Evolutionary conservation across 1,139 yeast species (phyloP).

Genomic region (Scheffersomyces illinoinensis): DNA sequence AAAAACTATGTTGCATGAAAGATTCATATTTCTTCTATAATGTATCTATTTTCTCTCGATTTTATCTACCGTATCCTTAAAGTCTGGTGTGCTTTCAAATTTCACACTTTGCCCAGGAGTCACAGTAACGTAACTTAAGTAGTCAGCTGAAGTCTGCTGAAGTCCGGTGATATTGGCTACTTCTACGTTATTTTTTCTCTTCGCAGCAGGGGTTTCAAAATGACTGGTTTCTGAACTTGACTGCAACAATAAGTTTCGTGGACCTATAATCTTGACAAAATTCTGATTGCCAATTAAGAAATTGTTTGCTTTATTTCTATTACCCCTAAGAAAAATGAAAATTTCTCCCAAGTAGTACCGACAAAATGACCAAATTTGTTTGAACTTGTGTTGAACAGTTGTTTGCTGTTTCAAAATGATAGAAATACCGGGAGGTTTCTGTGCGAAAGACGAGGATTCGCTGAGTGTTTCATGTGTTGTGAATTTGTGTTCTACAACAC

Average conservation of each 20-base stretch:
- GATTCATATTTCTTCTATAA: neutral
- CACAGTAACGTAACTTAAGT: slow-evolving; percentile 47
- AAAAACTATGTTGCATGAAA: neutral
- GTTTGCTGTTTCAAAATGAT: slow-evolving; percentile 1
- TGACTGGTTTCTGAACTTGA: slow-evolving; percentile 21
- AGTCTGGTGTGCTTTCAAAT: slow-evolving; percentile 46
- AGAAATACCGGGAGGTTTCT: neutral
- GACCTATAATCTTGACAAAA: slow-evolving; percentile 54
- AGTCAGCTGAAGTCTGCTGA: slow-evolving; percentile 33
- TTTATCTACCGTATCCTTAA: slow-evolving; percentile 36
- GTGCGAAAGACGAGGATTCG: neutral
- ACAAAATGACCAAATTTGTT: neutral
- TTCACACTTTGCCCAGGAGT: slow-evolving; percentile 38
- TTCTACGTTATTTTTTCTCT: neutral
- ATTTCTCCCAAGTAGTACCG: neutral
- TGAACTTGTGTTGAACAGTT: neutral
- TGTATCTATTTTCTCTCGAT: slow-evolving; percentile 15
- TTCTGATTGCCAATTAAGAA: slow-evolving; percentile 33
- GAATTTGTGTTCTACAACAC: slow-evolving; percentile 29
- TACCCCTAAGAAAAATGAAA: neutral
- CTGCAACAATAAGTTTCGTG: slow-evolving; percentile 55
- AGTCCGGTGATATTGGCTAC: neutral
- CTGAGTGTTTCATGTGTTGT: slow-evolving; percentile 9
- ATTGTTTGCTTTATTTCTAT: slow-evolving; percentile 10
- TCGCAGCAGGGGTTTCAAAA: neutral